Evolutionary conservation across 2,329 filamentous ascomycete genomes (phyloP).

Genomic region (Mariannaea sp.): DNA sequence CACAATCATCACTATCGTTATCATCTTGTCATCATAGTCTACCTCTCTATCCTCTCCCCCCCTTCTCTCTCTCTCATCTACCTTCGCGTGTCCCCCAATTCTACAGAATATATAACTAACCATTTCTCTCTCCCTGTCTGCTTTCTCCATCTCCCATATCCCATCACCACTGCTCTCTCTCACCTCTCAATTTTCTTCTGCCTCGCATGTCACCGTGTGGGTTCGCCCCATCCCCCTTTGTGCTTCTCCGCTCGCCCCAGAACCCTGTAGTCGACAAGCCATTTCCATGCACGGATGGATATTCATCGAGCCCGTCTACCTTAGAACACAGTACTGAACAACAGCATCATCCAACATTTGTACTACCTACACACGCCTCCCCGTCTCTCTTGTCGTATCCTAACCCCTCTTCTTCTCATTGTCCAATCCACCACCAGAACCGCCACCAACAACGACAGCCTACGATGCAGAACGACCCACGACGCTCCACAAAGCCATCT

Average conservation of each 20-base stretch:
- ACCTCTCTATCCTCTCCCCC: too few relatives aligned
- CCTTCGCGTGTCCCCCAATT: too few relatives aligned
- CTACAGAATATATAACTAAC: background rate
- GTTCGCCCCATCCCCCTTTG: conserved; percentile 5
- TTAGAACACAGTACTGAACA: background rate
- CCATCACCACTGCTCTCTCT: too few relatives aligned
- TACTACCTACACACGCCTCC: background rate
- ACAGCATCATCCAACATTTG: too few relatives aligned
- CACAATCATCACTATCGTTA: too few relatives aligned
- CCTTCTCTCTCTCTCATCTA: too few relatives aligned
- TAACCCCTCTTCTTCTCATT: conserved; percentile 19
- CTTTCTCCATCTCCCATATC: too few relatives aligned
- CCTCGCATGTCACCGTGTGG: conserved; percentile 9
- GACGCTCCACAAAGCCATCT: conserved; percentile 8
- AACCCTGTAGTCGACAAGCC: conserved; percentile 5
- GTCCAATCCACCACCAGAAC: conserved; percentile 11
- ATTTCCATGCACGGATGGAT: background rate
- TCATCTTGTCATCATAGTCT: too few relatives aligned
- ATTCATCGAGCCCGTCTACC: background rate
- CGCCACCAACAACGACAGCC: conserved; percentile 8
- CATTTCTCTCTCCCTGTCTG: too few relatives aligned
- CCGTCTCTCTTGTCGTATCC: background rate
- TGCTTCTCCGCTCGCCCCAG: conserved; percentile 8
- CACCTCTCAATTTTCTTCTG: too few relatives aligned
- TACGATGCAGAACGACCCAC: conserved; percentile 5